phyloP scores from a whole-genome alignment of 2,329 filamentous ascomycete species.

The Trematosphaeria pertusa region DNA sequence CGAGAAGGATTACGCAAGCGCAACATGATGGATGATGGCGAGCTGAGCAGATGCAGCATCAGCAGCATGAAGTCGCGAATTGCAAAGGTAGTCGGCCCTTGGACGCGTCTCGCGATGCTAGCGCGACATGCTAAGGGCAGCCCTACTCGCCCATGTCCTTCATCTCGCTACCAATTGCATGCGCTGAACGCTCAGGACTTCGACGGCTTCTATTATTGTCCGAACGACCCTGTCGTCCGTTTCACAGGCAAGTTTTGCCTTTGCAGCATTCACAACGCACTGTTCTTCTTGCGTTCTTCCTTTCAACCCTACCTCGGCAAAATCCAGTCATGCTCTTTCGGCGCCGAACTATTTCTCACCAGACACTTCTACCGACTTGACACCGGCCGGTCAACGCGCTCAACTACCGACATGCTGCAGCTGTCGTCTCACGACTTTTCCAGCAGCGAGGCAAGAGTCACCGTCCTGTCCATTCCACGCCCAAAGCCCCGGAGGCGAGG shows the following conservation, averaged over 20 bases:
- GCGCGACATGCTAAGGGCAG: conserved; percentile 5
- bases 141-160: conserved; percentile 18
- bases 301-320: no score
- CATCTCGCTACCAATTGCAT: conserved; percentile 10
- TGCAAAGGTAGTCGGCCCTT: neutral
- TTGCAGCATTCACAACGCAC: neutral
- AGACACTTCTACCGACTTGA: no score
- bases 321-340: no score
- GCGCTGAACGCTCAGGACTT: conserved; percentile 2
- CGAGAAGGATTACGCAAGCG: conserved; percentile 1
- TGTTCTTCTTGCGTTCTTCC: neutral
- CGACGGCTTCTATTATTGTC: conserved; percentile 14
- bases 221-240: conserved; percentile 4
- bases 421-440: neutral
- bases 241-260: conserved; percentile 1
- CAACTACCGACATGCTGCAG: neutral
- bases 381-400: neutral
- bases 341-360: no score
- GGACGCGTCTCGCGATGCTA: conserved; percentile 7
- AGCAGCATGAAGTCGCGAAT: neutral
- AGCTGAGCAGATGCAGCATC: conserved; percentile 3
- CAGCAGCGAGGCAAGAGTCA: neutral
- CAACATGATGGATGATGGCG: neutral
- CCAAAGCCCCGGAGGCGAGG: neutral
- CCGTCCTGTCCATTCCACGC: neutral